A percentile compares a stretch with the other conserved stretches of the same genome.
These are phyloP conservation scores for Tulasnella calospora DNA, from an alignment of 768 basidiomycete genomes.

Conservation along the genomic window DNA sequence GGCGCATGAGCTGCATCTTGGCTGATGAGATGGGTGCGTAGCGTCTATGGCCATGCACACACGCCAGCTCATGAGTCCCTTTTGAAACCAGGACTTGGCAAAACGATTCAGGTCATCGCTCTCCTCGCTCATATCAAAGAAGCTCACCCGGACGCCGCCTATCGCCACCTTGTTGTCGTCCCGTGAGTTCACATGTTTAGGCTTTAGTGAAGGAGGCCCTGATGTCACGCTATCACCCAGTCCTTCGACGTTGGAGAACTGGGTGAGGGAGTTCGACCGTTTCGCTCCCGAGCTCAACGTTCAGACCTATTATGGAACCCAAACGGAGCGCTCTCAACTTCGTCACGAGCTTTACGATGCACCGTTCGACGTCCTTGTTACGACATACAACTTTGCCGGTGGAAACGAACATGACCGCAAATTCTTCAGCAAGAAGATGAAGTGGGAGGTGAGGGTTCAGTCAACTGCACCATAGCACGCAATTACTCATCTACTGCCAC, in stretches of 20 bases:
- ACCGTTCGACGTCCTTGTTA: constrained; percentile 84
- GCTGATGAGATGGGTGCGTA: constrained; percentile 97
- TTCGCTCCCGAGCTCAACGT: constrained; percentile 84
- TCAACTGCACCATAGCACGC: background rate
- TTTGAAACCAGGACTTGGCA: constrained; percentile 71
- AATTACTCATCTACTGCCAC: background rate
- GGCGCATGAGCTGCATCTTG: constrained; percentile 83
- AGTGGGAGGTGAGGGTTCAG: constrained; percentile 74
- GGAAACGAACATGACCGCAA: constrained; percentile 83
- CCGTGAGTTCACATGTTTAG: constrained; percentile 58
- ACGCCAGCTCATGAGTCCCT: background rate
- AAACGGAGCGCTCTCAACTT: constrained; percentile 72
- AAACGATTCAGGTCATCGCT: constrained; percentile 97
- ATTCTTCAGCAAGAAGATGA: constrained; percentile 84
- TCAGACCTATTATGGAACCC: constrained; percentile 89
- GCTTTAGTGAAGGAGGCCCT: background rate
- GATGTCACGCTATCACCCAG: constrained; percentile 39
- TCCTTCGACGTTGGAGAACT: constrained; percentile 95
- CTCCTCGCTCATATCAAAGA: constrained; percentile 89
- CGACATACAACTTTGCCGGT: constrained; percentile 92
- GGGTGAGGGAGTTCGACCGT: constrained; percentile 91
- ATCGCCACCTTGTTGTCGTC: constrained; percentile 90
- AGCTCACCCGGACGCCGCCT: constrained; percentile 73
- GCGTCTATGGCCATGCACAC: background rate
- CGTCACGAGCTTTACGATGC: constrained; percentile 56